phyloP scores from a whole-genome alignment of 768 basidiomycete species.

The Scleroderma bovista region DNA sequence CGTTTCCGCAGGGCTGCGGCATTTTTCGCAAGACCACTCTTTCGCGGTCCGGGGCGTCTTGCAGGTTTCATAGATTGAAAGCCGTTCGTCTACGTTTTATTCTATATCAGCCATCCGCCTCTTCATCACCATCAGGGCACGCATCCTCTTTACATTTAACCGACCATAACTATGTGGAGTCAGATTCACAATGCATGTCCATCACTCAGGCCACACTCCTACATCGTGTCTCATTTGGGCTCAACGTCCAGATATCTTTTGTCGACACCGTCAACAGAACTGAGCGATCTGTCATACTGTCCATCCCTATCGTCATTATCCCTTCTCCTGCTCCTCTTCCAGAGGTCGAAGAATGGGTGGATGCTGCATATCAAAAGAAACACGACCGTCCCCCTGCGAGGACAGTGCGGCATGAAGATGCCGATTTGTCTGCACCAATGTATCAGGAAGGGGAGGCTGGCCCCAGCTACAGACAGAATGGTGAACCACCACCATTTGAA shows the following conservation, averaged over 20 bases:
- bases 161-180: conserved; percentile 45
- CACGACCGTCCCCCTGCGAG: conserved; percentile 74
- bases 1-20: conserved; percentile 34
- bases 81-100: conserved; percentile 77
- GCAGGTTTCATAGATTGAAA: conserved; percentile 77
- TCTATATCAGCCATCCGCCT: conserved; percentile 57
- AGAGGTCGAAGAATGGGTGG: conserved; percentile 66
- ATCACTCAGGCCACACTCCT: conserved; percentile 80
- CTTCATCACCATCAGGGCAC: conserved; percentile 44
- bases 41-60: conserved; percentile 85
- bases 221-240: conserved; percentile 74
- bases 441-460: conserved; percentile 73
- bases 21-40: conserved; percentile 46
- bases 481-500: conserved; percentile 80
- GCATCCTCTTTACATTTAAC: conserved; percentile 37
- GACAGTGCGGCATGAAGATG: conserved; percentile 67
- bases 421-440: conserved; percentile 52
- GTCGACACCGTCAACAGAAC: conserved; percentile 64
- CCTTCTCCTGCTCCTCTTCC: conserved; percentile 76
- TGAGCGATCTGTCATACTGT: conserved; percentile 58
- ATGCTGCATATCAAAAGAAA: conserved; percentile 80
- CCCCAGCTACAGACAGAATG: conserved; percentile 58
- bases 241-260: conserved; percentile 73
- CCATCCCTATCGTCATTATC: conserved; percentile 66
- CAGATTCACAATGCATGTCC: conserved; percentile 61